Base-by-base conservation (phyloP, 2,329 filamentous ascomycete genomes). In the Septoria linicola region DNA sequence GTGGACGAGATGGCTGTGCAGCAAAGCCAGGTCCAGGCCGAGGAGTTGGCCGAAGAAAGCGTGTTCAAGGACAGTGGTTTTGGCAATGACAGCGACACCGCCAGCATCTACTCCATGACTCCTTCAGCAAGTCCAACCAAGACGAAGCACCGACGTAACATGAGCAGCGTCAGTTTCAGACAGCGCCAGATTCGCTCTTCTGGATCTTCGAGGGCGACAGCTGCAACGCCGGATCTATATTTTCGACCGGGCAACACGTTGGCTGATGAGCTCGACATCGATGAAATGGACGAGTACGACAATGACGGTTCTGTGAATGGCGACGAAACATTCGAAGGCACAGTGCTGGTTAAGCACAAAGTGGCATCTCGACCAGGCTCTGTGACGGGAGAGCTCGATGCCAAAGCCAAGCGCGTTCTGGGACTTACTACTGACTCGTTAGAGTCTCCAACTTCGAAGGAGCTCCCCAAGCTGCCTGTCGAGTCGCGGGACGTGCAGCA, bases 201-300 rank as follows among this genome's bases (percentile, higher is more conserved):
- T 10, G 53, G 58, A 7, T 58, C 59, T 6, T 58, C 60, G 4
- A 54, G 59, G 31, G 52, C 49, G 8, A 59, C 59, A 30, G 42
- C 55, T 65, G 68, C 48, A 10, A 61, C 68, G 61, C 51, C 51
- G 10, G 65, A 68, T n/a, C 73, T 74, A 76, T 86, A 68, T 78
- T 85, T 78, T 76, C 74, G 75, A 41, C 80, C 79, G 61, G 87
- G 86, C 1, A 71, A 89, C 53, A 95, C 87, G 56, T 77, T 99
- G 34, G 93, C 93, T 0, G 91, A 97, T 62, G 93, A 99, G 72
- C 79, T 99, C 48, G 85, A 88, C 55, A 87, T 96, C 55, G 88
- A 91, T 51, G 87, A 88, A 54, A 88, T 92, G 49, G 88, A 91
- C 25, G 76, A 74, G 31, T 78, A 81, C 36, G 80, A 82, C 48